Evolutionary conservation across 2,329 filamentous ascomycete species (phyloP).

Genomic region (Colletotrichum phormii): DNA sequence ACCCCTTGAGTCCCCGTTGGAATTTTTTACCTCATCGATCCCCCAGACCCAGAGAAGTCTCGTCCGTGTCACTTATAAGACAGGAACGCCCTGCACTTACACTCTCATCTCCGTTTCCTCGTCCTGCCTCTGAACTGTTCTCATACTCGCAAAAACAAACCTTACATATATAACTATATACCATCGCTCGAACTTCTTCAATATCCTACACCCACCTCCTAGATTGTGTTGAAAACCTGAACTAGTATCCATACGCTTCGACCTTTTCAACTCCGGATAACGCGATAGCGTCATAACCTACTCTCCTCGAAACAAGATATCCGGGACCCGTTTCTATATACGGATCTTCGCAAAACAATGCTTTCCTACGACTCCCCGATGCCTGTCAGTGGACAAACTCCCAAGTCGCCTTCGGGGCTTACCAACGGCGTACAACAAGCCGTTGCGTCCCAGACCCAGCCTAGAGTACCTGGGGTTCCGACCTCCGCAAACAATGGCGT

Average conservation of each 20-base stretch:
- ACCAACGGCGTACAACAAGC: conserved; percentile 40
- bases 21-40: conserved; percentile 35
- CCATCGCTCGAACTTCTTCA: conserved; percentile 14
- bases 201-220: not conserved
- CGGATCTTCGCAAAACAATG: conserved; percentile 48
- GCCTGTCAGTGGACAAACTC: conserved; percentile 54
- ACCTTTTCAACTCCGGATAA: not conserved
- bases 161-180: not conserved
- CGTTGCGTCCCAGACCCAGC: conserved; percentile 43
- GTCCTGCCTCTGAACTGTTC: not conserved
- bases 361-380: conserved; percentile 62
- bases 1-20: conserved; percentile 32
- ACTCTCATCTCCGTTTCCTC: not conserved
- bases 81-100: conserved; percentile 27
- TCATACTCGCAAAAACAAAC: conserved; percentile 12
- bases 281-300: conserved; percentile 24
- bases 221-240: not conserved
- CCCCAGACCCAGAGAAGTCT: conserved; percentile 15
- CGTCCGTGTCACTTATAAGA: conserved; percentile 30
- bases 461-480: conserved; percentile 25
- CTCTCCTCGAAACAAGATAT: not conserved
- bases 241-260: not conserved
- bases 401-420: conserved; percentile 42
- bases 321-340: not conserved
- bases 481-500: conserved; percentile 43